Percentiles rank a stretch among this genome's conserved stretches.
phyloP scores from a whole-genome alignment of 2,329 filamentous ascomycete species.

The Chaetomium sp. region DNA sequence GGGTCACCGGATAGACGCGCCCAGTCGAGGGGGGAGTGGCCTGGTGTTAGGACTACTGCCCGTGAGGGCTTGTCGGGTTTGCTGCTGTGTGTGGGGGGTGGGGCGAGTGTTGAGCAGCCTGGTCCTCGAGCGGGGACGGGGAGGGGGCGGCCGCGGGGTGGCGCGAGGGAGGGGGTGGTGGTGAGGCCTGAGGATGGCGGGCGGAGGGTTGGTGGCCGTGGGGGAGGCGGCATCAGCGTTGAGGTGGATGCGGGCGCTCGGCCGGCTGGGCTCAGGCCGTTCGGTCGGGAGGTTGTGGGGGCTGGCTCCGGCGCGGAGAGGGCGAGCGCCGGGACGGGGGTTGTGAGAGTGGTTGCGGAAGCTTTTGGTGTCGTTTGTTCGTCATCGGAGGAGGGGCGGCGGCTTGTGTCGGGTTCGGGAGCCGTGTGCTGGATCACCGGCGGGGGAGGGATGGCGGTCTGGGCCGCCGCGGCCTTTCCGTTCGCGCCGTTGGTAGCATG shows the following conservation, averaged over 20 bases:
- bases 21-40: conserved; percentile 96
- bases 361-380: conserved; percentile 57
- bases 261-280: not conserved
- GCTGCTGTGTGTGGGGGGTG: conserved; percentile 56
- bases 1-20: conserved; percentile 70
- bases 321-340: conserved; percentile 50
- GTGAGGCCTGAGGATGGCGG: conserved; percentile 19
- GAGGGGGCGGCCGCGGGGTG: conserved; percentile 35
- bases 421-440: conserved; percentile 28
- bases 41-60: conserved; percentile 82
- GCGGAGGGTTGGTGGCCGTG: conserved; percentile 34
- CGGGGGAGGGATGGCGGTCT: conserved; percentile 29
- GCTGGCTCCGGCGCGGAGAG: conserved; percentile 40
- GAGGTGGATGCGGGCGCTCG: conserved; percentile 17
- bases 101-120: conserved; percentile 46
- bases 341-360: conserved; percentile 35
- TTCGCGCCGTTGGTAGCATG: conserved; percentile 4
- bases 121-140: conserved; percentile 27
- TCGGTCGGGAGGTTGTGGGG: not conserved
- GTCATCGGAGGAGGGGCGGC: conserved; percentile 34
- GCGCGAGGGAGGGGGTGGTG: conserved; percentile 24
- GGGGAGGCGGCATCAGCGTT: conserved; percentile 38
- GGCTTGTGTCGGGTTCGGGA: conserved; percentile 17
- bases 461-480: not conserved
- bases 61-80: conserved; percentile 60